A percentile compares a stretch with the other conserved stretches of the same genome.
Conservation (phyloP, 176 grass and related monocot species). For the Lolium perenne region DNA sequence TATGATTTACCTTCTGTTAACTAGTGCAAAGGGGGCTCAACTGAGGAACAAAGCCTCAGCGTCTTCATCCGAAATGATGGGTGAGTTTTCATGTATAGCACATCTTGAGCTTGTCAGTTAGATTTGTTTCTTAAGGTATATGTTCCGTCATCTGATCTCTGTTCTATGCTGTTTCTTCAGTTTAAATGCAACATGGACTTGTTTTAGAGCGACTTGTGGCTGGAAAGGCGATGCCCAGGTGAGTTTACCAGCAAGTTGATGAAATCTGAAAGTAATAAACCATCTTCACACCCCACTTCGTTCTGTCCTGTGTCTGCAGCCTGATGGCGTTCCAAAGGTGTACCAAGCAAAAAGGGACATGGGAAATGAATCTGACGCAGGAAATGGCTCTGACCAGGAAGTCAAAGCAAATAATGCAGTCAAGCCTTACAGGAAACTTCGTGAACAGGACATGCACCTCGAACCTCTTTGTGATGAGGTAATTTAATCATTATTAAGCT, state of each 20-base stretch:
- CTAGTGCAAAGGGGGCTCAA: constrained; percentile 68
- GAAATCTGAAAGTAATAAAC: constrained; percentile 18
- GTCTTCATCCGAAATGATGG: constrained; percentile 49
- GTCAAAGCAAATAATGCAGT: neutral
- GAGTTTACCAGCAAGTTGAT: constrained; percentile 21
- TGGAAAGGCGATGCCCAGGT: constrained; percentile 69
- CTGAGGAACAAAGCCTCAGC: constrained; percentile 54
- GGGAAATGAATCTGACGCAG: constrained; percentile 30
- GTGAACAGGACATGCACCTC: constrained; percentile 65
- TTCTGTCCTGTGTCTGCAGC: constrained; percentile 44
- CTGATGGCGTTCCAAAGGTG: constrained; percentile 28
- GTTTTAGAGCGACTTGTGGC: constrained; percentile 84
- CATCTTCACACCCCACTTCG: constrained; percentile 16
- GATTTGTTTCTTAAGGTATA: constrained; percentile 21
- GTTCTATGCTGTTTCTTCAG: constrained; percentile 54
- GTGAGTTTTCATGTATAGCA: constrained; percentile 51
- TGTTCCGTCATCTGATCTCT: constrained; percentile 12
- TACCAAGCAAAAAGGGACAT: constrained; percentile 32
- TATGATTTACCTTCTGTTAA: constrained; percentile 45
- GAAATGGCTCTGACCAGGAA: constrained; percentile 19
- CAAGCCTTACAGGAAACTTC: constrained; percentile 62
- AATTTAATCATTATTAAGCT: constrained; percentile 4
- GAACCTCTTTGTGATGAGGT: constrained; percentile 80
- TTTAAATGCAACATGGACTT: constrained; percentile 57
- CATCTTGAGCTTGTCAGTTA: constrained; percentile 18